Base-by-base conservation (phyloP, 2,329 filamentous ascomycete genomes). In the Fusarium multiceps region DNA sequence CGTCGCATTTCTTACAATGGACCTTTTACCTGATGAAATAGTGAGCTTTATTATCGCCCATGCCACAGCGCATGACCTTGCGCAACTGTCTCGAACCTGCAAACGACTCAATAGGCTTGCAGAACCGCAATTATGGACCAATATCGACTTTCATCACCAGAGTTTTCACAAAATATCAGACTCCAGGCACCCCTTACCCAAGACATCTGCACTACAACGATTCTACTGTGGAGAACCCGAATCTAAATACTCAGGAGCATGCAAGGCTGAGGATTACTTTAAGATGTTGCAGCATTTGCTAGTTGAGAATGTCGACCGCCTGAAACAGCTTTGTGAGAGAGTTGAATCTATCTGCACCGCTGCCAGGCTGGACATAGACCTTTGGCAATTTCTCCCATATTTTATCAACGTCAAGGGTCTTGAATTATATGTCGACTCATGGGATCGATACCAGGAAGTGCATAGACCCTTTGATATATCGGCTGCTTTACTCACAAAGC, bases 401-500 rank as follows among this genome's bases (percentile, higher is more conserved):
- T n/a, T 37, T 4, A n/a, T 37, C 34, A 37, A 37, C 34, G 0
- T 37, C 34, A 37, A 37, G 34, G 0, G 0, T 7, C 34, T 37
- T 37, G 34, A 37, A 37, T n/a, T 37, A 37, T 37, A 37, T 37
- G 34, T 5, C 10, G 18, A 37, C 18, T 2, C 18, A 37, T 37
- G 0, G 18, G 0, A 37, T 2, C 34, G 18, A n/a, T 37, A 0
- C 9, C 18, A 11, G 34, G 34, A 37, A 1, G 34, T 0, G 18
- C 18, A n/a, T n/a, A n/a, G 4, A 37, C 34, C 34, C 18, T 37
- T 37, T 1, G 18, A n/a, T n/a, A n/a, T n/a, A n/a, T n/a, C n/a
- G n/a, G n/a, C n/a, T n/a, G n/a, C n/a, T n/a, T n/a, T n/a, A n/a
- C n/a, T 37, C 3, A 37, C 34, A n/a, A 37, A 37, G 9, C 34